phyloP scores from a whole-genome alignment of 2,329 filamentous ascomycete genomes.

The Alternaria arborescens region DNA sequence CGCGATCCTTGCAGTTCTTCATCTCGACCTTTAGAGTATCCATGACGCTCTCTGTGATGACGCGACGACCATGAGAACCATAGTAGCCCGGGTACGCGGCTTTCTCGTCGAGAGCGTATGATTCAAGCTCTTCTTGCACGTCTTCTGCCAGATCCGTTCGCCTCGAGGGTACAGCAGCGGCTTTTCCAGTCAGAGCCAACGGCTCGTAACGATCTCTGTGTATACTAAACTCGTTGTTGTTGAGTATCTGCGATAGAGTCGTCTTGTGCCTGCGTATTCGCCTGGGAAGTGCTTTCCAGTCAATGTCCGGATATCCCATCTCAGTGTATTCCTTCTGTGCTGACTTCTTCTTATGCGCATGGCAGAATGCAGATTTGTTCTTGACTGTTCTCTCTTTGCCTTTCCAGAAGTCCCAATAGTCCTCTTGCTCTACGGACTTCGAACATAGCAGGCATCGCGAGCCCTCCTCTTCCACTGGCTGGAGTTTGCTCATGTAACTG shows the following conservation, averaged over 20 bases:
- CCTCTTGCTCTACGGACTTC: conserved; percentile 62
- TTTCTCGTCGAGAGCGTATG: conserved; percentile 29
- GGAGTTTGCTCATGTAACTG: conserved; percentile 28
- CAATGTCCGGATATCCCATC: conserved; percentile 73
- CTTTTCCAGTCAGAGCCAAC: conserved; percentile 37
- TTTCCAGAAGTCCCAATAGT: conserved; percentile 59
- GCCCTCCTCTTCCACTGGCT: conserved; percentile 26
- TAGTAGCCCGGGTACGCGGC: conserved; percentile 73
- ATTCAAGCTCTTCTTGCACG: conserved; percentile 44
- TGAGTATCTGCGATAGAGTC: conserved; percentile 67
- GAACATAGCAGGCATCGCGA: conserved; percentile 72
- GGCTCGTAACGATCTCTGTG: conserved; percentile 33
- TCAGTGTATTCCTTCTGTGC: conserved; percentile 56
- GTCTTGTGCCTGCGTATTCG: conserved; percentile 67
- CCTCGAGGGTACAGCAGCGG: conserved; percentile 29
- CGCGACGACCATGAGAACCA: conserved; percentile 74
- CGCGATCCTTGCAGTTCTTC: conserved; percentile 35
- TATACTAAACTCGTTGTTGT: conserved; percentile 49
- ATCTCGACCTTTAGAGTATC: conserved; percentile 37
- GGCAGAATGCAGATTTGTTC: conserved; percentile 59
- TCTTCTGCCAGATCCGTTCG: conserved; percentile 57
- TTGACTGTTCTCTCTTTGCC: conserved; percentile 52
- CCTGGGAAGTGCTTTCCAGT: conserved; percentile 70
- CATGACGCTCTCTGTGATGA: conserved; percentile 67
- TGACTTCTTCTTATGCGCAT: conserved; percentile 42